Conservation (phyloP, 768 basidiomycete genomes). For the Tulasnella sp. region DNA sequence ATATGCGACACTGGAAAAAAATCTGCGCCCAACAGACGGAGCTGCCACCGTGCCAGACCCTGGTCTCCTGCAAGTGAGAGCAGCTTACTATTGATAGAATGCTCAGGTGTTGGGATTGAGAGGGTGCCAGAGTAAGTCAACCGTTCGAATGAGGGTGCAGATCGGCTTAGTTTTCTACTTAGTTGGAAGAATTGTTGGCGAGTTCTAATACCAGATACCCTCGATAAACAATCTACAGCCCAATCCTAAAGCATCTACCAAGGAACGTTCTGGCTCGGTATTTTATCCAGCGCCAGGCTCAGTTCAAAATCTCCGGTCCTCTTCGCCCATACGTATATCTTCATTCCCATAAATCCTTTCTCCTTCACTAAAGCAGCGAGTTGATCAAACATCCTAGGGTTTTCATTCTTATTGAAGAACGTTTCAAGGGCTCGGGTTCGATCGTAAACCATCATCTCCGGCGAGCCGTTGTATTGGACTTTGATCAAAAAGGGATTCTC, state of each 20-base stretch:
- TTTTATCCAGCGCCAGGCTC: conserved; percentile 10
- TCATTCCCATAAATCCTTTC: not conserved
- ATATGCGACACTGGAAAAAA: too few relatives aligned
- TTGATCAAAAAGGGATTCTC: not conserved
- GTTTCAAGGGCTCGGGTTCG: conserved; percentile 43
- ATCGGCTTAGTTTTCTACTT: too few relatives aligned
- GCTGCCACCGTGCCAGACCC: too few relatives aligned
- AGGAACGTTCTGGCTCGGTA: not conserved
- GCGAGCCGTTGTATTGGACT: not conserved
- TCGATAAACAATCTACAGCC: too few relatives aligned
- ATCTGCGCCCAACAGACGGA: too few relatives aligned
- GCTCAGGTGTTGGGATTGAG: too few relatives aligned
- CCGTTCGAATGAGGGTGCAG: too few relatives aligned
- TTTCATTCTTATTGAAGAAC: conserved; percentile 35
- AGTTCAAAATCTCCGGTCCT: conserved; percentile 3
- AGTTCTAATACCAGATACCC: too few relatives aligned
- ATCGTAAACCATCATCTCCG: conserved; percentile 42
- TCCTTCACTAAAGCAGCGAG: not conserved
- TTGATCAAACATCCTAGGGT: not conserved
- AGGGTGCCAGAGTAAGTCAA: too few relatives aligned
- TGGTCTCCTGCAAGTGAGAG: too few relatives aligned
- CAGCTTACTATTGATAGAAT: too few relatives aligned
- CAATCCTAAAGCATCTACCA: not conserved
- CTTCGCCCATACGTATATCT: conserved; percentile 24
- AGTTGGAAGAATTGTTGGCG: too few relatives aligned